A percentile compares a stretch with the other conserved stretches of the same genome.
These are phyloP conservation scores for Saturnispora mendoncae DNA, from an alignment of 805 yeast species.

Conservation along the genomic window DNA sequence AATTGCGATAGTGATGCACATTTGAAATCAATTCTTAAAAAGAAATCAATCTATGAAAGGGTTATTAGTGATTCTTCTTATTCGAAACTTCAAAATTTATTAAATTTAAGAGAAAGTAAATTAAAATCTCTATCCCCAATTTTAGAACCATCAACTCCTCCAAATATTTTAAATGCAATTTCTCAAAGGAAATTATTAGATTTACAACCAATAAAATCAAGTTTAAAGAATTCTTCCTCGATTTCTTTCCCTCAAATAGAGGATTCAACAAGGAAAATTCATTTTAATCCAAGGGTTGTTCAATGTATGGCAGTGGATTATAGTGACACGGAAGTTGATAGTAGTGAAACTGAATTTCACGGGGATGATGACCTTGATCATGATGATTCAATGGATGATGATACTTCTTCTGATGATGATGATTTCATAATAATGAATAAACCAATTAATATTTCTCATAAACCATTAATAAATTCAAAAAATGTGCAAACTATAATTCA, in stretches of 20 bases:
- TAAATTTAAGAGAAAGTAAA: slow-evolving; percentile 26
- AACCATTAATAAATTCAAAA: slow-evolving; percentile 14
- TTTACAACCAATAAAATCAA: slow-evolving; percentile 11
- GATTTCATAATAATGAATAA: slow-evolving; percentile 1
- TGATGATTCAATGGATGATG: too few species aligned
- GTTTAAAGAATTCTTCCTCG: slow-evolving; percentile 11
- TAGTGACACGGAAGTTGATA: slow-evolving; percentile 11
- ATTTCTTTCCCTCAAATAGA: neutral
- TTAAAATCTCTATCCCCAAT: slow-evolving; percentile 27
- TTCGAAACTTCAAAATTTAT: slow-evolving; percentile 24
- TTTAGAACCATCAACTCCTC: slow-evolving; percentile 19
- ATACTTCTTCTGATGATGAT: slow-evolving; percentile 3
- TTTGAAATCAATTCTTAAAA: slow-evolving; percentile 81
- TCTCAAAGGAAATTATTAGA: slow-evolving; percentile 12
- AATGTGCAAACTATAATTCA: slow-evolving; percentile 49
- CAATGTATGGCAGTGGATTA: slow-evolving; percentile 77
- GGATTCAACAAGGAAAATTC: slow-evolving; percentile 60
- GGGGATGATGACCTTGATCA: neutral
- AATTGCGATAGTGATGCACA: slow-evolving; percentile 7
- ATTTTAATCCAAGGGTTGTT: slow-evolving; percentile 88
- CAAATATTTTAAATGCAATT: slow-evolving; percentile 14
- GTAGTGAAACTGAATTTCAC: slow-evolving; percentile 4
- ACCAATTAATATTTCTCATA: slow-evolving; percentile 21
- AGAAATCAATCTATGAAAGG: slow-evolving; percentile 74
- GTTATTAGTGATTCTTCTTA: slow-evolving; percentile 53